Evolutionary conservation across 2,329 filamentous ascomycete genomes (phyloP).

Genomic region (Ciborinia camelliae): DNA sequence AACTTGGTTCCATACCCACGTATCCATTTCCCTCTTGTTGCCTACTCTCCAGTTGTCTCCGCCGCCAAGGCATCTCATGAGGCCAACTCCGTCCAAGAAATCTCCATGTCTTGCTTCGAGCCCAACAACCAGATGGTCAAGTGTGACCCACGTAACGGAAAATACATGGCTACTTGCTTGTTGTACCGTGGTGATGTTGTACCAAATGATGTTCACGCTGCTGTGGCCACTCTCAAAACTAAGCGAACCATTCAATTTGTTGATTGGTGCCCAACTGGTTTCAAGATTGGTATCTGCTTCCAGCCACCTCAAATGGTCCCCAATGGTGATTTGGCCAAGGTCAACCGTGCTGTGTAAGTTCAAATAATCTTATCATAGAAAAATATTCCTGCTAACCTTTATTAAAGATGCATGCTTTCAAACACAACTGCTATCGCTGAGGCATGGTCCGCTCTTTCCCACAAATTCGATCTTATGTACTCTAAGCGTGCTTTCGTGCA

Average conservation of each 20-base stretch:
- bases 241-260: constrained; percentile 76
- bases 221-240: constrained; percentile 58
- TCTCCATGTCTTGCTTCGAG: constrained; percentile 49
- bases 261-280: constrained; percentile 99
- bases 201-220: constrained; percentile 57
- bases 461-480: constrained; percentile 70
- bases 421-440: constrained; percentile 66
- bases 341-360: constrained; percentile 94
- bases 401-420: constrained; percentile 50
- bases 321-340: constrained; percentile 79
- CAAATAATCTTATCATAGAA: constrained; percentile 24
- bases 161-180: constrained; percentile 66
- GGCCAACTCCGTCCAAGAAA: constrained; percentile 22
- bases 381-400: neutral
- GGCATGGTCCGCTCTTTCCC: constrained; percentile 61
- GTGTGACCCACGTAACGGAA: constrained; percentile 62
- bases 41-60: constrained; percentile 61
- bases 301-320: constrained; percentile 80
- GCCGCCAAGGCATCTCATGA: constrained; percentile 60
- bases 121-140: constrained; percentile 67
- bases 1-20: constrained; percentile 66
- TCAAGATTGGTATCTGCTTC: constrained; percentile 99
- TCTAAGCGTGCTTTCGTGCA: constrained; percentile 68
- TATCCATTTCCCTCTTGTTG: constrained; percentile 65
- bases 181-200: constrained; percentile 65